Percentiles rank a stretch among this genome's conserved stretches.
Conservation (phyloP, 2,329 filamentous ascomycete genomes). For the Fusarium nisikadoi region DNA sequence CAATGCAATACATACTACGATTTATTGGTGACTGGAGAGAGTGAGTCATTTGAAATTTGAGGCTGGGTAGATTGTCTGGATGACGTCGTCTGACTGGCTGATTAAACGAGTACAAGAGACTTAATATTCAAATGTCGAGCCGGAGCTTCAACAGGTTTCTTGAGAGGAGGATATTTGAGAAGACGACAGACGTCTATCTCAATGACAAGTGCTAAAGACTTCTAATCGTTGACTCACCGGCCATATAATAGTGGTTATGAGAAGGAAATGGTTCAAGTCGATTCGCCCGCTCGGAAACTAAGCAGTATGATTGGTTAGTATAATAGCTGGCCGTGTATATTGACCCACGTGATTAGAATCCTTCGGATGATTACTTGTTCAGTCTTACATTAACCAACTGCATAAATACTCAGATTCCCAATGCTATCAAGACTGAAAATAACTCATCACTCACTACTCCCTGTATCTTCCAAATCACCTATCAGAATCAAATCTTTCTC, state of each 20-base stretch:
- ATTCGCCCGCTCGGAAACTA: conserved; percentile 16
- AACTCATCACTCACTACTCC: fast-evolving
- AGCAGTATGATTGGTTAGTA: neutral
- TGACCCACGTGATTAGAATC: neutral
- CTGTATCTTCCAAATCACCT: fast-evolving
- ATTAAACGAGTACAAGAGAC: neutral
- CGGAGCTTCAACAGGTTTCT: fast-evolving
- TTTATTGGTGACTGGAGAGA: neutral
- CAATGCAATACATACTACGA: neutral
- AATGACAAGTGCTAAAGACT: fast-evolving
- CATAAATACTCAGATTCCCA: neutral
- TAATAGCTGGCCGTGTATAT: too few species aligned
- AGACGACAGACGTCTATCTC: fast-evolving
- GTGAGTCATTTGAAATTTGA: neutral
- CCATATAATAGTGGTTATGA: too few species aligned
- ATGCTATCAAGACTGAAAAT: neutral
- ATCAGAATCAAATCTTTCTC: neutral
- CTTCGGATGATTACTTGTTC: neutral
- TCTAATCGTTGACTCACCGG: neutral
- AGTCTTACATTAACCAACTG: conserved; percentile 3
- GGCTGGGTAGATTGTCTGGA: neutral
- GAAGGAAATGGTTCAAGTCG: neutral
- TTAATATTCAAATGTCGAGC: neutral
- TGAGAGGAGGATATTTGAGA: fast-evolving
- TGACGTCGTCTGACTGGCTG: neutral